phyloP scores from a whole-genome alignment of 768 basidiomycete species.

The Boletus vinaceobasis region DNA sequence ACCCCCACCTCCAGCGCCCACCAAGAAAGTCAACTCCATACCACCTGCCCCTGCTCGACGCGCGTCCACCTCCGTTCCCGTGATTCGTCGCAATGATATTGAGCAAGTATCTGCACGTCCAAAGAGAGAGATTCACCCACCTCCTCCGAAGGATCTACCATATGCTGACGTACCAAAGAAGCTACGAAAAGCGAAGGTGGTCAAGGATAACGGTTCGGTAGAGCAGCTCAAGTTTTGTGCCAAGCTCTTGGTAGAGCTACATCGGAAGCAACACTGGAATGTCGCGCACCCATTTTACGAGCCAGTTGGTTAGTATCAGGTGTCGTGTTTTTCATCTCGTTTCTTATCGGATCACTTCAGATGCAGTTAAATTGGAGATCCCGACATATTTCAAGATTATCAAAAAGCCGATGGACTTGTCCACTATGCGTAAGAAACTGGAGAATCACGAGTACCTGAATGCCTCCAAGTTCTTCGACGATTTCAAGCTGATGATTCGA shows the following conservation, averaged over 20 bases:
- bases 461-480: slow-evolving; percentile 80
- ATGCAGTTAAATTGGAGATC: slow-evolving; percentile 73
- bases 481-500: slow-evolving; percentile 92
- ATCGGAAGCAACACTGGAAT: slow-evolving; percentile 71
- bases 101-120: slow-evolving; percentile 64
- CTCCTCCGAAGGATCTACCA: slow-evolving; percentile 84
- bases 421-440: slow-evolving; percentile 84
- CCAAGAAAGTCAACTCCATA: slow-evolving; percentile 30
- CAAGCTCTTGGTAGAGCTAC: slow-evolving; percentile 71
- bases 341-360: slow-evolving; percentile 35
- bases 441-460: slow-evolving; percentile 71
- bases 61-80: slow-evolving; percentile 76
- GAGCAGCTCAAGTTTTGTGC: slow-evolving; percentile 85
- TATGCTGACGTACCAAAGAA: slow-evolving; percentile 79
- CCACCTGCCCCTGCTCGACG: slow-evolving; percentile 53
- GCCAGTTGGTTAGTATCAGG: slow-evolving; percentile 76
- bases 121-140: slow-evolving; percentile 97
- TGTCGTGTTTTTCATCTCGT: background rate
- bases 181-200: slow-evolving; percentile 54
- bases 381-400: slow-evolving; percentile 85
- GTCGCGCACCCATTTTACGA: slow-evolving; percentile 86
- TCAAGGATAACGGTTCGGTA: slow-evolving; percentile 62
- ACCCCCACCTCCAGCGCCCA: slow-evolving; percentile 36
- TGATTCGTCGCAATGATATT: slow-evolving; percentile 74
- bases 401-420: slow-evolving; percentile 94